Percentiles rank a stretch among this genome's conserved stretches.
Evolutionary conservation across 306 rosid genomes (phyloP).

Genomic region (Lotus japonicus): DNA sequence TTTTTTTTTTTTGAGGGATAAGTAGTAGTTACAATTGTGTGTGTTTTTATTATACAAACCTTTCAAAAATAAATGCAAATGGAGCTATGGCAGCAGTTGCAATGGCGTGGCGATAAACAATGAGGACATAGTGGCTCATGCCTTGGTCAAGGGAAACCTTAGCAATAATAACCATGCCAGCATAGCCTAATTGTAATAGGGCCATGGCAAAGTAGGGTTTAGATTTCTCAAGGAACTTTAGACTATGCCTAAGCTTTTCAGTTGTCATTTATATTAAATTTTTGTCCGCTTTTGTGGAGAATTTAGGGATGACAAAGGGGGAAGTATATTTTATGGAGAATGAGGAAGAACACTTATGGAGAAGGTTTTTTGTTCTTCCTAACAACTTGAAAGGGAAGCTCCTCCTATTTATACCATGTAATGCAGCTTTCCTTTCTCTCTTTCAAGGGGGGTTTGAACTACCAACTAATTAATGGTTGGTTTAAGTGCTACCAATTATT

Average conservation of each 20-base stretch:
- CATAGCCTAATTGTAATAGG: conserved; percentile 70
- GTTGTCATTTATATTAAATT: conserved; percentile 24
- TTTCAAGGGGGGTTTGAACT: too few species aligned
- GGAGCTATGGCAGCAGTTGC: conserved; percentile 69
- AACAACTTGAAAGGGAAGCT: conserved; percentile 7
- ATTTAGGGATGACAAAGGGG: neutral
- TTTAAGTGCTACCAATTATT: too few species aligned
- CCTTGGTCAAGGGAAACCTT: conserved; percentile 77
- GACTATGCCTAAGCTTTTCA: conserved; percentile 29
- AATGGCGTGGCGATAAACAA: conserved; percentile 80
- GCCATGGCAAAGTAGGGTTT: conserved; percentile 88
- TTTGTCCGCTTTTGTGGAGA: neutral
- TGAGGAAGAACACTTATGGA: conserved; percentile 37
- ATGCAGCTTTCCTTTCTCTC: too few species aligned
- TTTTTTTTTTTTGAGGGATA: too few species aligned
- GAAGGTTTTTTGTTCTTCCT: conserved; percentile 38
- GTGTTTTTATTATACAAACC: conserved; percentile 24
- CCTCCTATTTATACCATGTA: conserved; percentile 36
- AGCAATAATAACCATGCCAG: conserved; percentile 79
- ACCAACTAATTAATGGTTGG: too few species aligned
- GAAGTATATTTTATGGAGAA: neutral
- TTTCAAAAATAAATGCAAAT: conserved; percentile 65
- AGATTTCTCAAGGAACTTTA: conserved; percentile 41
- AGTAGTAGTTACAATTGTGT: too few species aligned
- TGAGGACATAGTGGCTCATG: conserved; percentile 90